Evolutionary conservation across 192 early-diverging fungal species (phyloP), one percentile per base, ranked within the genome.

Genomic region (Cetraspora pellucida): DNA sequence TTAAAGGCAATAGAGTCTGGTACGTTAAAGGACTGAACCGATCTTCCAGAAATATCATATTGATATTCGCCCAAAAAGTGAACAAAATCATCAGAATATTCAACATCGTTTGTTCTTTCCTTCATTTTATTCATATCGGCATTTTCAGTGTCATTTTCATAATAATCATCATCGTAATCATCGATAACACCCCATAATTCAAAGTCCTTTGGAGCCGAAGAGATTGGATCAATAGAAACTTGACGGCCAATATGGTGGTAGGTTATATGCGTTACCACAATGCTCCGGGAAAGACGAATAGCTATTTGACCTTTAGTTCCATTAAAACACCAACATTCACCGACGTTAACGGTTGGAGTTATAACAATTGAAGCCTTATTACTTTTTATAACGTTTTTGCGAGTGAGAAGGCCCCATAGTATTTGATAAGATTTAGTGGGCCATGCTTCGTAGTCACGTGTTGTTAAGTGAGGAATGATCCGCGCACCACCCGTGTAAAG

Each of bases 321-420:
- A 73, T 54, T 55, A 46, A 73, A 73, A 44, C 52, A 58, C 71
- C 71, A 73, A 57, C 71, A 73, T 44, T 73, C 52, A 43, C 71
- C 71, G 0, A 73, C 71, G 23, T 73, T 54, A 31, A 58, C 19
- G 44, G 17, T 58, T 25, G 71, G 71, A 25, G 31, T 31, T 43
- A 73, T 57, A n/a, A 58, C 71, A 11, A 16, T 37, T 23, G 31
- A 50, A 0, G 55, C 27, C 14, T 45, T 37, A 23, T 37, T 37
- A 58, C 28, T 44, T 23, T 54, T 58, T n/a, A 55, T 44, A 19
- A 54, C 27, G 58, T 44, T 54, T 57, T 58, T n/a, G 23, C 19
- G 45, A 10, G 30, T 25, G 2, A 58, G 21, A 11, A 14, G 3
- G 14, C 71, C 30, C 23, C 52, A 73, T 73, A 58, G 31, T 72